These are phyloP conservation scores for Hirschfeldia incana DNA, from an alignment of 345 rosid genomes.

Conservation along the genomic window DNA sequence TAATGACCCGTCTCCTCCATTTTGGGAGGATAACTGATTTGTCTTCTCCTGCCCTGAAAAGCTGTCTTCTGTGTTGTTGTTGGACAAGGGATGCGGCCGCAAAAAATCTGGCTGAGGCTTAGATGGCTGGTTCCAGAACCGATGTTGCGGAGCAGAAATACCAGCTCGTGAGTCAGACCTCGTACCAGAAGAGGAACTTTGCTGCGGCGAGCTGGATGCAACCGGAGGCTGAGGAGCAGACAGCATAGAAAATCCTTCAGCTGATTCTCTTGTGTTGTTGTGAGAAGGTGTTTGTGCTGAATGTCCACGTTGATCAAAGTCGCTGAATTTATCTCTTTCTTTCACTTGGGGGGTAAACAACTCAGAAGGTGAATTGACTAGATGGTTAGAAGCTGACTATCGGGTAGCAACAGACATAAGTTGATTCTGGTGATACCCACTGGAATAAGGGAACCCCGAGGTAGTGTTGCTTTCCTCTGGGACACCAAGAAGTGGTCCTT, in stretches of 20 bases:
- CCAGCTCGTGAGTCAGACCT: constrained; percentile 44
- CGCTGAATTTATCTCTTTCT: constrained; percentile 44
- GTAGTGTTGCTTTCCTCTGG: constrained; percentile 43
- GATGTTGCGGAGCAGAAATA: constrained; percentile 46
- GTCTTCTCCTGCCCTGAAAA: constrained; percentile 42
- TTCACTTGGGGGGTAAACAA: constrained; percentile 43
- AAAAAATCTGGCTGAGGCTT: constrained; percentile 39
- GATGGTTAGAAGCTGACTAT: constrained; percentile 36
- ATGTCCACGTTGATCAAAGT: constrained; percentile 50
- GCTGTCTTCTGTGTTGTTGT: constrained; percentile 44
- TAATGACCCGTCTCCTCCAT: constrained; percentile 40
- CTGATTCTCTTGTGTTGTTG: constrained; percentile 36
- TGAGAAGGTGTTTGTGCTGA: constrained; percentile 43
- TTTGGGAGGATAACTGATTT: constrained; percentile 43
- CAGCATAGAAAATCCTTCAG: constrained; percentile 50
- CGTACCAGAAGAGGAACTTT: constrained; percentile 40
- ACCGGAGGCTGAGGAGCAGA: constrained; percentile 45
- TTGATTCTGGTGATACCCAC: constrained; percentile 2
- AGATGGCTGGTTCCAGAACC: constrained; percentile 45
- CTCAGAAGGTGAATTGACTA: constrained; percentile 42
- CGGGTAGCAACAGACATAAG: constrained; percentile 43
- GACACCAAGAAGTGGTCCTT: constrained; percentile 43
- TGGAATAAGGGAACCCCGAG: constrained; percentile 53
- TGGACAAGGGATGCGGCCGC: constrained; percentile 41
- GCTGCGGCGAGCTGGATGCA: constrained; percentile 46